Base-by-base conservation (phyloP, 2,329 filamentous ascomycete genomes). In the Colletotrichum falcatum region DNA sequence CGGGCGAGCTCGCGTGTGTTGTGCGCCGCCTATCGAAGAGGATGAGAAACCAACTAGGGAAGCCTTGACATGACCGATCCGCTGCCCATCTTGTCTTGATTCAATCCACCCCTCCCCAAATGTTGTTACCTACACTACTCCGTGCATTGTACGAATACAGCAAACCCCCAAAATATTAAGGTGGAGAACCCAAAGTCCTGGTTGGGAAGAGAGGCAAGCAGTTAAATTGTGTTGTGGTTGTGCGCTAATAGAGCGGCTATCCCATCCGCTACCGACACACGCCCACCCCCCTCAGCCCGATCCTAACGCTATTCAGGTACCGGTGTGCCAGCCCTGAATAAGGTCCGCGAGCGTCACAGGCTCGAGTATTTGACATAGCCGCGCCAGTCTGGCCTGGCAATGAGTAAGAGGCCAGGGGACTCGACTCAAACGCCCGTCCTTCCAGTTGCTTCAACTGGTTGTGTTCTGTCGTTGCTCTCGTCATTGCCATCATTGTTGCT, bases 191-290 rank as follows among this genome's bases (percentile, higher is more conserved):
- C 37, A 59, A 69, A 54, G 68, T 54, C 53, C 65, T 71, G 56
- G 61, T 54, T 58, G 28, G 53, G 30, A 66, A 39, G 65, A 42
- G 39, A 42, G 20, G 37, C 28, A 56, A 42, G 30, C 30, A 71
- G 54, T 53, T 39, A 35, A 51, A 62, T 61, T 48, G 61, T 56
- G 26, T 61, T 61, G 66, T 70, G 58, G 26, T 61, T 66, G 66
- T 70, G 66, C 66, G 56, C 66, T 42, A 42, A 20, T 72, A 66
- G 51, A 70, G 66, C 70, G 70, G 66, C 70, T 70, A 66, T 58
- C 66, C 44, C 58, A 66, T 61, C 61, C 70, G 61, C 67, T 62
- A 54, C 67, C 48, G 67, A 71, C 70, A 72, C 67, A 66, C 62
- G 66, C 58, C 66, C 33, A 65, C 61, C 66, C 66, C 63, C 33